A percentile compares a stretch with the other conserved stretches of the same genome.
phyloP scores from a whole-genome alignment of 2,329 filamentous ascomycete genomes.

The Xylariaceae sp. region DNA sequence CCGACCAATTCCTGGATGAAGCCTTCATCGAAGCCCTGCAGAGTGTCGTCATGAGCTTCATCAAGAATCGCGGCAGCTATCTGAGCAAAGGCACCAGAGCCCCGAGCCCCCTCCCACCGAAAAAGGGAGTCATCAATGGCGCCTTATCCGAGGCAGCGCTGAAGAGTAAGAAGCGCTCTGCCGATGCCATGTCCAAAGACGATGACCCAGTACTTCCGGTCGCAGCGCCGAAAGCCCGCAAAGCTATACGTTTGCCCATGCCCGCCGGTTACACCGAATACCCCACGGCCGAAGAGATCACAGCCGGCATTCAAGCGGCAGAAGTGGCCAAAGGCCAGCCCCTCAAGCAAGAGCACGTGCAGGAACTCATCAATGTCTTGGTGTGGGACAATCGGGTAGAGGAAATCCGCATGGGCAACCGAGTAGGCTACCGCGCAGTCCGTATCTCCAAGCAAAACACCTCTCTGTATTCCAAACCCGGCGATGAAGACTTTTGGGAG shows the following conservation, averaged over 20 bases:
- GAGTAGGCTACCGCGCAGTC: conserved; percentile 49
- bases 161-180: conserved; percentile 48
- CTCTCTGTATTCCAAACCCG: conserved; percentile 23
- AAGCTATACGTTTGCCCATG: conserved; percentile 43
- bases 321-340: conserved; percentile 69
- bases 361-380: conserved; percentile 81
- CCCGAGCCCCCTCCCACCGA: conserved; percentile 43
- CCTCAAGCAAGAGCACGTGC: conserved; percentile 68
- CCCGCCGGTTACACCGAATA: conserved; percentile 69
- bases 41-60: conserved; percentile 34
- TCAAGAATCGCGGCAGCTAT: conserved; percentile 32
- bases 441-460: conserved; percentile 42
- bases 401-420: conserved; percentile 46
- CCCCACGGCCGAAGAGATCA: conserved; percentile 74
- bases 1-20: conserved; percentile 82
- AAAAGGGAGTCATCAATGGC: conserved; percentile 52
- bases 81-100: conserved; percentile 32
- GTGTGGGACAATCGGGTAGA: conserved; percentile 84
- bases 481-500: conserved; percentile 33
- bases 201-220: conserved; percentile 28
- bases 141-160: conserved; percentile 35
- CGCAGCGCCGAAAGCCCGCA: conserved; percentile 28
- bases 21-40: conserved; percentile 78
- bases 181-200: conserved; percentile 41
- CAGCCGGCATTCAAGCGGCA: conserved; percentile 62